Evolutionary conservation across 495 filamentous ascomycete genomes (phyloP), one percentile per base, ranked within the genome.

Genomic region (Melanomma pulvis-pyrius): DNA sequence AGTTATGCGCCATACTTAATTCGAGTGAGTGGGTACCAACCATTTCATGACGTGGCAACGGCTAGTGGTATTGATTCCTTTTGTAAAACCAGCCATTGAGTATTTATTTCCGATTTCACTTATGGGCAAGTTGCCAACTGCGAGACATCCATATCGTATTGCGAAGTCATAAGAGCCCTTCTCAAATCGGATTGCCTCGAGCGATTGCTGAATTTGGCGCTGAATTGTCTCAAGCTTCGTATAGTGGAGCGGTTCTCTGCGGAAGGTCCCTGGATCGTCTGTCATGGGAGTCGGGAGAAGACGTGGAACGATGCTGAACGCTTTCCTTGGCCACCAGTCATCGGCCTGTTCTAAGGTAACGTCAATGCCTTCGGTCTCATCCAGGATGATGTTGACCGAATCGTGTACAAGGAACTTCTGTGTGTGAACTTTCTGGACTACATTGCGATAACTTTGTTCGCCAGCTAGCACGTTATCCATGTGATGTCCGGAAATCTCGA

Each of bases 401-500:
- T 22, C 17, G 2, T 25, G 11, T 0, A 1, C 24, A 1, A 2
- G 4, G 17, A n/a, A 19, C 3, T 19, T 32, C n/a, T 50, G 49
- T 2, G 17, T 41, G 1, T 29, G 36, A 4, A 64, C 47, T 28
- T 60, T 69, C 24, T 60, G 49, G 6, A 69, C 46, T n/a, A 64
- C n/a, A 44, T 32, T 69, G 3, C 7, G 7, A 30, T 59, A 69
- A 21, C 39, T 59, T 12, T 46, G 3, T 13, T 58, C 59, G 13
- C 51, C 66, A 6, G 30, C 5, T 22, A 57, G n/a, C 44, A 69
- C 28, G 21, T 55, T 19, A 13, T 25, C 22, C 9, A 34, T 11
- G 0, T 59, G 22, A 32, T 58, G 50, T 1, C 59, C 67, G 6
- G 24, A 48, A n/a, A 69, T 59, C 26, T 61, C 47, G 39, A 80